Percentiles rank a stretch among this genome's conserved stretches.
Evolutionary conservation across 2,329 filamentous ascomycete genomes (phyloP).

Genomic region (Pseudogymnoascus sp.): DNA sequence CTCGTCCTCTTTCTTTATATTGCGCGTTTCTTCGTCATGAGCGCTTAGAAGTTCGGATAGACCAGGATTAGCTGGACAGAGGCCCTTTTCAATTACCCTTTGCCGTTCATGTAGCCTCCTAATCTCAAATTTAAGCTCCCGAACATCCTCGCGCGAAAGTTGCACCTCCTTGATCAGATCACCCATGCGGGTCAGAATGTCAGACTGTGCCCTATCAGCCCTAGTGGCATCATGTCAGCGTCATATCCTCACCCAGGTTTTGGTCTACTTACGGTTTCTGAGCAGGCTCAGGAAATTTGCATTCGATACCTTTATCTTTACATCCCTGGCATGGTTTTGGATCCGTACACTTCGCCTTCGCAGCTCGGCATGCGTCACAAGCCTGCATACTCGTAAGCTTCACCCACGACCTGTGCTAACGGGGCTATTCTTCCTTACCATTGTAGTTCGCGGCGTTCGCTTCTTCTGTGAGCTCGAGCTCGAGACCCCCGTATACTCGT

Average conservation of each 20-base stretch:
- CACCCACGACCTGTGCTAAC: constrained; percentile 15
- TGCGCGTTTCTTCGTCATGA: not conserved
- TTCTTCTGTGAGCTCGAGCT: not conserved
- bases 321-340: constrained; percentile 77
- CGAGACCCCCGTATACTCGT: constrained; percentile 9
- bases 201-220: constrained; percentile 48
- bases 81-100: not conserved
- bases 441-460: constrained; percentile 35
- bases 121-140: not conserved
- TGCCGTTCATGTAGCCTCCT: not conserved
- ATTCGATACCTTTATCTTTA: constrained; percentile 74
- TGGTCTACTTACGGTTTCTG: constrained; percentile 68
- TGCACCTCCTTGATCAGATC: constrained; percentile 24
- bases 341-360: constrained; percentile 90
- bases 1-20: not conserved
- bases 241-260: constrained; percentile 28
- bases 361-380: constrained; percentile 78
- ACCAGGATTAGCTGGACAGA: not conserved
- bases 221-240: not conserved
- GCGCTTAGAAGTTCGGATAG: not conserved
- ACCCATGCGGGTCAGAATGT: constrained; percentile 41
- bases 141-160: not conserved
- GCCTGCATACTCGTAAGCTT: constrained; percentile 44
- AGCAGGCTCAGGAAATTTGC: constrained; percentile 82
- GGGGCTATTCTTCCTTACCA: constrained; percentile 21